phyloP scores from a whole-genome alignment of 352 stramenopile species.

The Globisporangium rhizosaccharum region DNA sequence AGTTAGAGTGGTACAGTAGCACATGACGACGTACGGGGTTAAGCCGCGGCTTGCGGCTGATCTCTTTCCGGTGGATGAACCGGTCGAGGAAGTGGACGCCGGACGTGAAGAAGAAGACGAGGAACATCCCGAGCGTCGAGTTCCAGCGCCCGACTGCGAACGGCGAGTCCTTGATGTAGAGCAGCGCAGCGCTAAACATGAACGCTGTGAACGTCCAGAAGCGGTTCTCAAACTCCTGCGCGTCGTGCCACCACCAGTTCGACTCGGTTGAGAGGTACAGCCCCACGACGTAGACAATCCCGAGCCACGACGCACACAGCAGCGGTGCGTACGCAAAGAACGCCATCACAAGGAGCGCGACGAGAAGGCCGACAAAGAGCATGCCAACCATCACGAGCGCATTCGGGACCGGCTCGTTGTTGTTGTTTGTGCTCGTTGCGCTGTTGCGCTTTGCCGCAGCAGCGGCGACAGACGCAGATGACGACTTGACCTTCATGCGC shows the following conservation, averaged over 20 bases:
- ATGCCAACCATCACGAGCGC: slow-evolving; percentile 67
- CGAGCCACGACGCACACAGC: slow-evolving; percentile 73
- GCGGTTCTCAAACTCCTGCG: slow-evolving; percentile 95
- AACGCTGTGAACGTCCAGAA: slow-evolving; percentile 96
- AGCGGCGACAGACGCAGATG: slow-evolving; percentile 6
- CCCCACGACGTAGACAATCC: slow-evolving; percentile 77
- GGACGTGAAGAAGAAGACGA: slow-evolving; percentile 77
- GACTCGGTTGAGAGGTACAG: slow-evolving; percentile 80
- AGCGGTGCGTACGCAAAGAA: slow-evolving; percentile 81
- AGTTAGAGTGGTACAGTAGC: background rate
- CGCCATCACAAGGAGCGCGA: slow-evolving; percentile 65
- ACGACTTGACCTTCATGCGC: slow-evolving; percentile 26
- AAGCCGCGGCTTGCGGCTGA: slow-evolving; percentile 54
- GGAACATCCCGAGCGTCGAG: slow-evolving; percentile 61
- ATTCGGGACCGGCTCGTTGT: slow-evolving; percentile 41
- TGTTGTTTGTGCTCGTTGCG: slow-evolving; percentile 7
- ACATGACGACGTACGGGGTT: slow-evolving; percentile 23
- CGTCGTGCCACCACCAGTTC: slow-evolving; percentile 84
- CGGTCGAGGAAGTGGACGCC: slow-evolving; percentile 80
- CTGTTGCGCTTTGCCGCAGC: background rate
- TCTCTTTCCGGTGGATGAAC: slow-evolving; percentile 69
- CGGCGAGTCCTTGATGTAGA: slow-evolving; percentile 95
- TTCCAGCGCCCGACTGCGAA: slow-evolving; percentile 72
- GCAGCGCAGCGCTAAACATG: slow-evolving; percentile 87
- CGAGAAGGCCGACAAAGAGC: slow-evolving; percentile 56